Evolutionary conservation across 1,284 basidiomycete genomes (phyloP), one percentile per base, ranked within the genome.

Genomic region (Papiliotrema fonsecae): DNA sequence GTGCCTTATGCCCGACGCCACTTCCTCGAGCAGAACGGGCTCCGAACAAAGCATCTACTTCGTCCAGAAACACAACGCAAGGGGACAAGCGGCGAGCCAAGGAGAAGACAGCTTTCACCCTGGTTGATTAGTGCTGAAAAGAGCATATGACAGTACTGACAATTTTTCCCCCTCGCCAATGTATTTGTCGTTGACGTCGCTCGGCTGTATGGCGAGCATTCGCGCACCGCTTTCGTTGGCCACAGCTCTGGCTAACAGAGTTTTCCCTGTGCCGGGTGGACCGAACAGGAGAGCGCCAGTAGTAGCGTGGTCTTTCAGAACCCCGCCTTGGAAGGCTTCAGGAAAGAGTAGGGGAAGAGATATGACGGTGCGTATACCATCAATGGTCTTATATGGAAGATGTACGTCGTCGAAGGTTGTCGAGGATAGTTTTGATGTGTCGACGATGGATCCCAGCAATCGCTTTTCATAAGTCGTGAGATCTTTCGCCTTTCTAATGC

Each of bases 121-220:
- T 63, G 31, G 31, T 38, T 6, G 25, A 11, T 41, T 42, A 28
- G 52, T 45, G n/a, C 44, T 22, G 14, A 21, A 38, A 1, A 32
- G 13, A 36, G 9, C 14, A 14, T 11, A 3, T n/a, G 9, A n/a
- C 24, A 18, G 9, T n/a, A 62, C 69, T 54, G 43, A 69, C 59
- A 96, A 84, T 67, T 96, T 93, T 70, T 97, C 93, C 36, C 89
- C 90, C 77, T 97, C 92, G 30, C 89, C 89, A 28, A 92, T 87
- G 72, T 91, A 94, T 88, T 69, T 60, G 47, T 59, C 69, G 50
- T 69, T 68, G 32, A 69, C 54, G 43, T 62, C 59, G 48, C 42
- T 86, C 81, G 67, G 64, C 60, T 66, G 67, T 42, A 93, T 79
- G 14, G 84, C 81, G 62, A 93, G 75, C 89, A 93, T 93, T 42